These are phyloP conservation scores for Byssoonygena ceratinophila DNA, from an alignment of 2,329 filamentous ascomycete genomes.

Conservation along the genomic window DNA sequence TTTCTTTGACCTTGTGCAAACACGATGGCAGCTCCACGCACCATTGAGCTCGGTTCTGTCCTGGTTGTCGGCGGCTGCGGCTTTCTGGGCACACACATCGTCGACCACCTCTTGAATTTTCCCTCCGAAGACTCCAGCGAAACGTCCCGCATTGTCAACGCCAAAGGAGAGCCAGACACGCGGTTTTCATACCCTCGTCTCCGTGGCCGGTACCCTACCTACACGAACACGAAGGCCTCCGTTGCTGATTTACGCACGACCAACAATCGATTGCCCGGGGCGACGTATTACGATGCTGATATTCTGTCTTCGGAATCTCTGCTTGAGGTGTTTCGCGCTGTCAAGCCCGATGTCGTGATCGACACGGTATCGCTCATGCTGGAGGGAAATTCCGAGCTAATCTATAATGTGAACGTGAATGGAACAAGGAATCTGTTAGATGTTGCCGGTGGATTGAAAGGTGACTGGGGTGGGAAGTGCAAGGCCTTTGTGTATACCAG, in stretches of 20 bases:
- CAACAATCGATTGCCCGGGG: conserved; percentile 53
- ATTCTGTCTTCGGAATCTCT: conserved; percentile 59
- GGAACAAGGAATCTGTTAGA: conserved; percentile 62
- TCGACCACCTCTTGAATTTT: conserved; percentile 58
- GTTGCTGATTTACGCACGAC: conserved; percentile 63
- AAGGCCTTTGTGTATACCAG: conserved; percentile 84
- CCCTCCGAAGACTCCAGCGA: conserved; percentile 33
- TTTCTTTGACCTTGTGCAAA: background rate
- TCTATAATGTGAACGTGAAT: conserved; percentile 76
- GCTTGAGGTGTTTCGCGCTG: conserved; percentile 51
- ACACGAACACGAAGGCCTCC: conserved; percentile 46
- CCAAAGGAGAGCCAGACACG: conserved; percentile 24
- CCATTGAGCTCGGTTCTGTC: conserved; percentile 52
- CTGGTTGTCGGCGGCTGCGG: conserved; percentile 75
- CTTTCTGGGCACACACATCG: conserved; percentile 73
- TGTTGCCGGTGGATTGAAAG: conserved; percentile 59
- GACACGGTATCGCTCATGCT: conserved; percentile 71
- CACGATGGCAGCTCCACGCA: conserved; percentile 15
- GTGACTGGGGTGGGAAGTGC: conserved; percentile 48
- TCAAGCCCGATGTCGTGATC: conserved; percentile 71
- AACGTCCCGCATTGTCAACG: conserved; percentile 8
- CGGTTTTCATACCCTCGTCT: conserved; percentile 31
- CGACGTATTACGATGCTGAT: conserved; percentile 64
- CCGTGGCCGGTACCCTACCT: conserved; percentile 33
- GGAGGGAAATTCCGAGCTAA: conserved; percentile 47